Base-by-base conservation (phyloP, 192 early-diverging fungal species). In the Gryganskiella cystojenkinii region DNA sequence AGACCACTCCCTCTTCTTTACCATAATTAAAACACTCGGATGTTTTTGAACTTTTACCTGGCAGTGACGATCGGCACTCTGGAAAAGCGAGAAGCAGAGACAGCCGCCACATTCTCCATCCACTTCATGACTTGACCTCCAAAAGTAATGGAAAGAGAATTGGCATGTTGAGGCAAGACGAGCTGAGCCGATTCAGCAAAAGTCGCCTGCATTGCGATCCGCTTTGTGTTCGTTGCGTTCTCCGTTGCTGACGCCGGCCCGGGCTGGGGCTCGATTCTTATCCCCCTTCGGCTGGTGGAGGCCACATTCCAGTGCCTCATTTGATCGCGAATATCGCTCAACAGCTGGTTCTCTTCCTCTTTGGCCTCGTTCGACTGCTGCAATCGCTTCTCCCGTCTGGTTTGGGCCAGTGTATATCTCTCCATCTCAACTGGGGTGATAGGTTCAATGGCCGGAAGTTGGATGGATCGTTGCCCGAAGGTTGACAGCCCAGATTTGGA, bases 111-210 rank as follows among this genome's bases (percentile, higher is more conserved):
- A 20, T 71, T 81, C 64, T 91, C 90, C 90, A 91, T 91, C 88
- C 88, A 91, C 45, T 85, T 70, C 82, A 91, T 91, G 45, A 91
- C 91, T 55, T 90, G 86, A 22, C 90, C 90, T 57, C 90, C 90
- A 83, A 91, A 91, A 6, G 90, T 91, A 46, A 91, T 91, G 27
- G 76, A 73, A 14, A 89, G 66, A 1, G 84, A 84, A 47, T 92
- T 92, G 17, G 89, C 90, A 63, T 93, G 92, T 35, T 92, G 90
- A 11, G 91, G 91, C 73, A 92, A 81, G 5, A 92, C 90, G 54
- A 90, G 63, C 44, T 92, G 84, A 0, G 88, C 87, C 5, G 87
- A 80, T 62, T 92, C 90, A 9, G 89, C 80, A 78, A 84, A 89
- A 8, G 82, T 86, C 5, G 81, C 56, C 24, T 80, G 71, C 68